Evolutionary conservation across 176 grass and related monocot genomes (phyloP).

Genomic region (Rhynchospora pubera): DNA sequence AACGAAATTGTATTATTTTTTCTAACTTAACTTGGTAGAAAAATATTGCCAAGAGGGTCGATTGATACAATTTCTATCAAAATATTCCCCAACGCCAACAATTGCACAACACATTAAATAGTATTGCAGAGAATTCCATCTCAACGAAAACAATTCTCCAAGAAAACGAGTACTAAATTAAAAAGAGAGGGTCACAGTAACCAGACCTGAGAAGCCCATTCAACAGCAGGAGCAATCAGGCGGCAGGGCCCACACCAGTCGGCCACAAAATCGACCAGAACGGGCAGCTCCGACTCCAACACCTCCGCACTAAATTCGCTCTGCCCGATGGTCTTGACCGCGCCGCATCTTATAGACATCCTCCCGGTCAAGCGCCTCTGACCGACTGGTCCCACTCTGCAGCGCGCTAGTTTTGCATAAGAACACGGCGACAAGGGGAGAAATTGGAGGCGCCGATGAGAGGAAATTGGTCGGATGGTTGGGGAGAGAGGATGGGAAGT

Average conservation of each 20-base stretch:
- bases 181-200: background rate
- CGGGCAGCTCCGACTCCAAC: conserved; percentile 68
- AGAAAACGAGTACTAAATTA: background rate
- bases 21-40: background rate
- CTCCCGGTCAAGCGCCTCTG: conserved; percentile 5
- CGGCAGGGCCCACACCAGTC: conserved; percentile 97
- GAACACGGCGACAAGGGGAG: background rate
- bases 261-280: conserved; percentile 94
- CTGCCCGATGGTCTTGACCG: conserved; percentile 40
- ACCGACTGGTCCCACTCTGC: background rate
- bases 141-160: background rate
- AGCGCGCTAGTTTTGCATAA: background rate
- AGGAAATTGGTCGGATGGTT: background rate
- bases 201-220: conserved; percentile 72
- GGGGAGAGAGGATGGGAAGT: conserved; percentile 31
- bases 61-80: background rate
- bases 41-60: background rate
- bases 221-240: conserved; percentile 65
- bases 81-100: background rate
- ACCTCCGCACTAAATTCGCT: conserved; percentile 69
- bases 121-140: conserved; percentile 1
- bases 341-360: conserved; percentile 44
- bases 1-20: background rate
- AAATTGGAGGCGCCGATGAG: conserved; percentile 1
- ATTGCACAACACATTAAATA: background rate